These are phyloP conservation scores for Colletotrichum sp. DNA, from an alignment of 2,329 filamentous ascomycete genomes.

Conservation along the genomic window DNA sequence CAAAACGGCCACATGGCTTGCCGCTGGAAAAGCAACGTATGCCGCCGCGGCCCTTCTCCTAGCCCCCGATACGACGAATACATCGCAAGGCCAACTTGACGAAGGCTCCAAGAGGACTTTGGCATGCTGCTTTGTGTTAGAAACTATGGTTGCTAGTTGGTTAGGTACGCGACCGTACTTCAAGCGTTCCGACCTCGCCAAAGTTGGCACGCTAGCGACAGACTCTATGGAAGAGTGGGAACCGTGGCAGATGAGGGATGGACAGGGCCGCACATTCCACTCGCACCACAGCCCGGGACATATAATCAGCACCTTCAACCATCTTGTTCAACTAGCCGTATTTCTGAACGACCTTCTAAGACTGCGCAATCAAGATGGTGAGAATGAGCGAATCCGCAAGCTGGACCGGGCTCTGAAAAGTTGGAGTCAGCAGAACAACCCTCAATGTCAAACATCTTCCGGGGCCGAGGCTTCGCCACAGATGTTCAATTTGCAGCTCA, in stretches of 20 bases:
- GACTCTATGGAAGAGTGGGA: constrained; percentile 3
- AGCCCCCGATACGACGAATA: not conserved
- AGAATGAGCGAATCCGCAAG: not conserved
- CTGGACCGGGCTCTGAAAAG: not conserved
- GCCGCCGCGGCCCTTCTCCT: not conserved
- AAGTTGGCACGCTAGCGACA: not conserved
- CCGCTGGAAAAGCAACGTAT: constrained; percentile 3
- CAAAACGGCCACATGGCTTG: constrained; percentile 1
- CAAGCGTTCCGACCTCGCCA: not conserved
- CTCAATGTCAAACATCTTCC: not conserved
- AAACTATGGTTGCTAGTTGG: constrained; percentile 4
- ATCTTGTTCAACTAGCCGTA: not conserved
- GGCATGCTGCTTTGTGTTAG: constrained; percentile 3
- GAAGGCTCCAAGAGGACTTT: not conserved
- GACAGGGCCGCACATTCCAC: not conserved
- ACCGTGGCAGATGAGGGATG: not conserved
- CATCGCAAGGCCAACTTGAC: not conserved
- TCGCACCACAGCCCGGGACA: not conserved
- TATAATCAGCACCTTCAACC: not conserved
- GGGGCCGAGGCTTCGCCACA: not conserved
- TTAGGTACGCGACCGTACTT: not conserved
- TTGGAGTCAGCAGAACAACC: not conserved
- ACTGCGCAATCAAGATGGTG: not conserved
- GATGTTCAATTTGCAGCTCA: not conserved
- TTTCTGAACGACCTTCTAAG: not conserved